Conservation (phyloP, 2,329 filamentous ascomycete genomes). For the Diaporthe helianthi region DNA sequence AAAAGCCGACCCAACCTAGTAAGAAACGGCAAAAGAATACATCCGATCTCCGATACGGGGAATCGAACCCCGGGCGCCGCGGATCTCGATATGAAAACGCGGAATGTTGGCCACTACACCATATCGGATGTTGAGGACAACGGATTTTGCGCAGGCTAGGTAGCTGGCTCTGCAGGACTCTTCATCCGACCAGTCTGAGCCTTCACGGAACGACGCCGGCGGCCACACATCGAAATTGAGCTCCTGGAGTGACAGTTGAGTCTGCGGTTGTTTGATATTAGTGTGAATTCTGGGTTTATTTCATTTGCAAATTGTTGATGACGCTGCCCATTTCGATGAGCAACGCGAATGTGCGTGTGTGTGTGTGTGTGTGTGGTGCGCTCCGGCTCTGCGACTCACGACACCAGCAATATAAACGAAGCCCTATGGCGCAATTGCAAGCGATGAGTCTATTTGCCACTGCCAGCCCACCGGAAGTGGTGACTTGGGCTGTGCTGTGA, state of each 20-base stretch:
- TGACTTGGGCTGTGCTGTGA: neutral
- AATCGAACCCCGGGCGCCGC: conserved; percentile 38
- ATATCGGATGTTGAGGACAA: conserved; percentile 26
- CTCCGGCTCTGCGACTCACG: neutral
- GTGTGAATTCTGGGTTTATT: neutral
- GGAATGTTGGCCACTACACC: conserved; percentile 36
- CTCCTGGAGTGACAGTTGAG: no score
- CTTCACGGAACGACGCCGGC: no score
- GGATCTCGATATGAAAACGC: conserved; percentile 33
- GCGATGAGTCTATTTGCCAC: neutral
- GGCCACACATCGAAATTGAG: no score
- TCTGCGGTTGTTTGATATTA: neutral
- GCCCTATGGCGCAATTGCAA: neutral
- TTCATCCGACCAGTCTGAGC: neutral
- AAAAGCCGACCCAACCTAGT: no score
- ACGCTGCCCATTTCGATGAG: neutral
- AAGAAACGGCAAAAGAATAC: neutral
- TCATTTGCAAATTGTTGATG: neutral
- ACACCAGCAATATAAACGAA: neutral
- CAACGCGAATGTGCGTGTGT: neutral
- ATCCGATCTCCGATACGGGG: conserved; percentile 36
- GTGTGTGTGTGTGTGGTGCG: neutral
- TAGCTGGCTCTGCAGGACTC: neutral
- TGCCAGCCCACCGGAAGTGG: no score
- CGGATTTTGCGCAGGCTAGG: neutral